phyloP scores from a whole-genome alignment of 345 rosid genomes.

The Capsella bursapastoris region DNA sequence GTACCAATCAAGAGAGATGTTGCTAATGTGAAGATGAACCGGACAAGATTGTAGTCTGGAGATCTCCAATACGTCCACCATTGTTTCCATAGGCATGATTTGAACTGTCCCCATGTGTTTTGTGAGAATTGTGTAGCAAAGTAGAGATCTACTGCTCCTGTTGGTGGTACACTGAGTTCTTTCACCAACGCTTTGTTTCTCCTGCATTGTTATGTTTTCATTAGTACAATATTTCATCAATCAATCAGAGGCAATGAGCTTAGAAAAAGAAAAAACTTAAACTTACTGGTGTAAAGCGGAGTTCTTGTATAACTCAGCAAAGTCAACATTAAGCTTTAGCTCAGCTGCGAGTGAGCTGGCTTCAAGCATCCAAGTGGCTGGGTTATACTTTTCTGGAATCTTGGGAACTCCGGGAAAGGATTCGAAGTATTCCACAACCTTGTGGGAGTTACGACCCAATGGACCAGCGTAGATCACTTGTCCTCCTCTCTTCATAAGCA shows the following conservation, averaged over 20 bases:
- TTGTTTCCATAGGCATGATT: slow-evolving; percentile 69
- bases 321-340: slow-evolving; percentile 65
- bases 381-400: slow-evolving; percentile 73
- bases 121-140: slow-evolving; percentile 60
- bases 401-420: slow-evolving; percentile 65
- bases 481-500: slow-evolving; percentile 90
- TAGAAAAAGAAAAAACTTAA: background rate
- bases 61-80: slow-evolving; percentile 80
- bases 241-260: slow-evolving; percentile 2
- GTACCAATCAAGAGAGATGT: slow-evolving; percentile 60
- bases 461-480: slow-evolving; percentile 77
- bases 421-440: slow-evolving; percentile 74
- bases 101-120: slow-evolving; percentile 61
- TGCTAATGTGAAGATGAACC: slow-evolving; percentile 54
- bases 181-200: slow-evolving; percentile 59
- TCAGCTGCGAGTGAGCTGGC: slow-evolving; percentile 80
- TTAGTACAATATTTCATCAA: slow-evolving; percentile 16
- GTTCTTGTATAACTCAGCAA: slow-evolving; percentile 62
- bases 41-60: slow-evolving; percentile 65
- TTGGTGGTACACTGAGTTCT: slow-evolving; percentile 58
- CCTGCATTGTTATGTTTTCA: slow-evolving; percentile 41
- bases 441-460: slow-evolving; percentile 63
- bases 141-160: slow-evolving; percentile 53
- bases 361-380: slow-evolving; percentile 91
- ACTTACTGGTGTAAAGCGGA: slow-evolving; percentile 66